A percentile compares a stretch with the other conserved stretches of the same genome.
phyloP scores from a whole-genome alignment of 345 rosid genomes.

The Arabidopsis thaliana region DNA sequence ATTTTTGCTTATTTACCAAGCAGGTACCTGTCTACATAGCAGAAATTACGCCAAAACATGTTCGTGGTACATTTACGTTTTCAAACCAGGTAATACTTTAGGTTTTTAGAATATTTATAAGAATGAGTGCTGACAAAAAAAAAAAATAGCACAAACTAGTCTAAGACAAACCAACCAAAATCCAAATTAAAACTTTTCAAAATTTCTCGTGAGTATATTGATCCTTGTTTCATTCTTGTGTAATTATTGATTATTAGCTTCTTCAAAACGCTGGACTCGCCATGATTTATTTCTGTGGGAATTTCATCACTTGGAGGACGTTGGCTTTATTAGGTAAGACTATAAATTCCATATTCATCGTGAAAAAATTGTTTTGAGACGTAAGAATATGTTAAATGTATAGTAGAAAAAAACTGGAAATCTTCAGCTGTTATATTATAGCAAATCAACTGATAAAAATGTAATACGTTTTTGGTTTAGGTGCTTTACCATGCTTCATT shows the following conservation, averaged over 20 bases:
- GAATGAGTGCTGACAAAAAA: neutral
- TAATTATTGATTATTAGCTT: constrained; percentile 31
- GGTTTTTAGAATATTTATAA: neutral
- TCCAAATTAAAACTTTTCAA: too few species aligned
- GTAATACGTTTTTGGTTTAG: constrained; percentile 28
- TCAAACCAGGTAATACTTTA: constrained; percentile 41
- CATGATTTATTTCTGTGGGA: constrained; percentile 38
- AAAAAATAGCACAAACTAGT: too few species aligned
- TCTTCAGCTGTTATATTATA: neutral
- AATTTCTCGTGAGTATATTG: neutral
- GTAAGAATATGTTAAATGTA: neutral
- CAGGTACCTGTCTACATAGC: constrained; percentile 51
- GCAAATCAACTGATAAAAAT: neutral
- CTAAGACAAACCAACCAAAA: too few species aligned
- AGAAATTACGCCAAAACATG: constrained; percentile 44
- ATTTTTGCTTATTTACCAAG: neutral
- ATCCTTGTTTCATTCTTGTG: neutral
- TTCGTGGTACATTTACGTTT: constrained; percentile 42
- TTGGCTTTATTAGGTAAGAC: constrained; percentile 40
- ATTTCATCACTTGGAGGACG: constrained; percentile 43
- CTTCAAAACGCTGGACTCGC: constrained; percentile 46
- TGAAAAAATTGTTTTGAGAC: neutral
- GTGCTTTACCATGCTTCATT: constrained; percentile 46
- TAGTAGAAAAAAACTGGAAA: neutral
- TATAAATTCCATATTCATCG: neutral